Evolutionary conservation across 352 stramenopile genomes (phyloP).

Genomic region (Pythium utonaiense): DNA sequence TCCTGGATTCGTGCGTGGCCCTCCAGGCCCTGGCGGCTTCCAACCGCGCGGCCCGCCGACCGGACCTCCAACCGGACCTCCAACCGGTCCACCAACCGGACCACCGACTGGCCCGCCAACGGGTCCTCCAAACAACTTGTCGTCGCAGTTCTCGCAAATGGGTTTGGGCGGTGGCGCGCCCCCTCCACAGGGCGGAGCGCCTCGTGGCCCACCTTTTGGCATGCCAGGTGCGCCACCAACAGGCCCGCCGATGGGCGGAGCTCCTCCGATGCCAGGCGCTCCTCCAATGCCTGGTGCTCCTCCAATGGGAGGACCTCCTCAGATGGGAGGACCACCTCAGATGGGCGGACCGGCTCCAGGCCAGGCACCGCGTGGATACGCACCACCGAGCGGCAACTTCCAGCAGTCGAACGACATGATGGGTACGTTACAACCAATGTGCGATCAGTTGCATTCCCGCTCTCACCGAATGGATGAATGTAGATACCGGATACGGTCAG

Average conservation of each 20-base stretch:
- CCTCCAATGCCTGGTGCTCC: slow-evolving; percentile 13
- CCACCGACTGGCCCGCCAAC: slow-evolving; percentile 26
- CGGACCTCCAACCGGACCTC: slow-evolving; percentile 19
- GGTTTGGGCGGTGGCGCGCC: slow-evolving; percentile 46
- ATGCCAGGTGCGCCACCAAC: slow-evolving; percentile 19
- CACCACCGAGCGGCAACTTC: slow-evolving; percentile 72
- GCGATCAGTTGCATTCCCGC: neutral
- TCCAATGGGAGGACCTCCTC: slow-evolving; percentile 31
- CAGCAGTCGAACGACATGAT: slow-evolving; percentile 77
- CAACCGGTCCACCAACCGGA: slow-evolving; percentile 23
- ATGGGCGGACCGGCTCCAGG: slow-evolving; percentile 23
- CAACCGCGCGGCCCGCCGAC: slow-evolving; percentile 23
- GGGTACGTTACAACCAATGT: slow-evolving; percentile 33
- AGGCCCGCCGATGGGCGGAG: slow-evolving; percentile 24
- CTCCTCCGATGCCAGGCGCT: slow-evolving; percentile 16
- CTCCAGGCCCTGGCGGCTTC: slow-evolving; percentile 21
- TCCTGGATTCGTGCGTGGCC: slow-evolving; percentile 14
- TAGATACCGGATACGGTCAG: slow-evolving; percentile 54
- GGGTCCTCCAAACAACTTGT: slow-evolving; percentile 29
- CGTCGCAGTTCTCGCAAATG: slow-evolving; percentile 67
- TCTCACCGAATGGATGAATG: neutral
- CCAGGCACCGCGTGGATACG: slow-evolving; percentile 20
- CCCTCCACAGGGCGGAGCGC: slow-evolving; percentile 11
- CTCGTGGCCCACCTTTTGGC: slow-evolving; percentile 23
- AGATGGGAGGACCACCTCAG: slow-evolving; percentile 19